These are phyloP conservation scores for Termitomyces sp. DNA, from an alignment of 768 basidiomycete genomes.

Conservation along the genomic window DNA sequence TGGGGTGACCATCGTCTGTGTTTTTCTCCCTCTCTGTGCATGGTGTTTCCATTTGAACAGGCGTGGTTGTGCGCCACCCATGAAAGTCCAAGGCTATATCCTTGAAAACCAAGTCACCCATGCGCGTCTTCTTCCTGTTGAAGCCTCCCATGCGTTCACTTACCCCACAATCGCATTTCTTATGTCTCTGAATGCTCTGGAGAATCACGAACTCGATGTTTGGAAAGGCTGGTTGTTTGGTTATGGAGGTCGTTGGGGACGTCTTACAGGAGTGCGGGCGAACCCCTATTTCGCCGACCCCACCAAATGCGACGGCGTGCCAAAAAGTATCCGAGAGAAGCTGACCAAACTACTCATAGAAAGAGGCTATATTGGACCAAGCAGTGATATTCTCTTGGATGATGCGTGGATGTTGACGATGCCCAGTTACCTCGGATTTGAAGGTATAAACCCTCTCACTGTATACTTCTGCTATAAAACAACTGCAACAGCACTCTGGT, in stretches of 20 bases:
- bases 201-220: neutral
- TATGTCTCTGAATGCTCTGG: neutral
- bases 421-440: conserved; percentile 60
- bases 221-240: conserved; percentile 1
- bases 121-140: neutral
- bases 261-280: neutral
- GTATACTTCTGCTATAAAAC: conserved; percentile 59
- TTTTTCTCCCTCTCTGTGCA: neutral
- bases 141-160: neutral
- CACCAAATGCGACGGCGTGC: neutral
- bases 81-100: neutral
- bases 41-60: neutral
- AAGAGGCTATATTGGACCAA: neutral
- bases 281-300: neutral
- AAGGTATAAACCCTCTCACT: conserved; percentile 68
- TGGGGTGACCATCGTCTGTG: neutral
- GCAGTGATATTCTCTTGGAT: conserved; percentile 20
- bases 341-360: neutral
- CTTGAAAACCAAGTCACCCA: conserved; percentile 1
- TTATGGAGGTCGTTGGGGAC: neutral
- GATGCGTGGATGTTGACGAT: conserved; percentile 73
- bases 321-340: neutral
- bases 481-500: conserved; percentile 1
- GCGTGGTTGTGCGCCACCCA: neutral
- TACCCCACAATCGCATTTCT: neutral